Conservation (phyloP, 192 early-diverging fungal species). For the Coemansia sp. region DNA sequence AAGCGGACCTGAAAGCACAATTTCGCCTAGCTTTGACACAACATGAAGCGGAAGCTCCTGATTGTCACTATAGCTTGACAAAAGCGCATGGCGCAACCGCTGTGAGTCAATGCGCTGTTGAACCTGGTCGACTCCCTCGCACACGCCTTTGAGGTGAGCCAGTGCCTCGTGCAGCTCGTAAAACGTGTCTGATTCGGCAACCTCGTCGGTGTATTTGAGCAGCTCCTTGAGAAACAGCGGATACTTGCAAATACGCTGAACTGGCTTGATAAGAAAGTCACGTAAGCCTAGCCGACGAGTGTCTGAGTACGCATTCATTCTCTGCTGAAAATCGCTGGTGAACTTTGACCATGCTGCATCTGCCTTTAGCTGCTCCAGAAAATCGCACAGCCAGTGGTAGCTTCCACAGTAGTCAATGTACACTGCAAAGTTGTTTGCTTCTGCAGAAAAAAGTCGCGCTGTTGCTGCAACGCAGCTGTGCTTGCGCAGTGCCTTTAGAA, state of each 20-base stretch:
- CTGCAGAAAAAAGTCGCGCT: constrained; percentile 26
- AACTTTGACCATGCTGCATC: constrained; percentile 37
- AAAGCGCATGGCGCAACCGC: constrained; percentile 22
- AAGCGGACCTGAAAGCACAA: constrained; percentile 44
- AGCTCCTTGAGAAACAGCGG: constrained; percentile 73
- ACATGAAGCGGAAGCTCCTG: constrained; percentile 34
- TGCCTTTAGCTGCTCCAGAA: constrained; percentile 23
- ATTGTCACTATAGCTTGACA: constrained; percentile 37
- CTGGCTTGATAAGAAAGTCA: constrained; percentile 63
- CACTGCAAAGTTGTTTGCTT: constrained; percentile 16
- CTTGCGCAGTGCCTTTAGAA: constrained; percentile 20
- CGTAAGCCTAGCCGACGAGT: constrained; percentile 30
- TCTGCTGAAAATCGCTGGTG: constrained; percentile 20
- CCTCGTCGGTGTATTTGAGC: constrained; percentile 51
- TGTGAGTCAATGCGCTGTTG: constrained; percentile 37
- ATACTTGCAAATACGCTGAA: constrained; percentile 91
- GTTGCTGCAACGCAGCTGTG: constrained; percentile 11
- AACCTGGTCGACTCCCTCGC: constrained; percentile 35
- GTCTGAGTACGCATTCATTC: constrained; percentile 17
- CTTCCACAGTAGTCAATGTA: constrained; percentile 41
- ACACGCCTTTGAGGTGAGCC: constrained; percentile 20
- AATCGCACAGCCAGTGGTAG: constrained; percentile 32
- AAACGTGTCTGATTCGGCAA: constrained; percentile 15
- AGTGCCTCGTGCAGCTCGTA: constrained; percentile 26
- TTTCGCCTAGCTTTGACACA: constrained; percentile 34